A percentile compares a stretch with the other conserved stretches of the same genome.
Evolutionary conservation across 208 protist genomes (phyloP).

Genomic region (Leishmania major): DNA sequence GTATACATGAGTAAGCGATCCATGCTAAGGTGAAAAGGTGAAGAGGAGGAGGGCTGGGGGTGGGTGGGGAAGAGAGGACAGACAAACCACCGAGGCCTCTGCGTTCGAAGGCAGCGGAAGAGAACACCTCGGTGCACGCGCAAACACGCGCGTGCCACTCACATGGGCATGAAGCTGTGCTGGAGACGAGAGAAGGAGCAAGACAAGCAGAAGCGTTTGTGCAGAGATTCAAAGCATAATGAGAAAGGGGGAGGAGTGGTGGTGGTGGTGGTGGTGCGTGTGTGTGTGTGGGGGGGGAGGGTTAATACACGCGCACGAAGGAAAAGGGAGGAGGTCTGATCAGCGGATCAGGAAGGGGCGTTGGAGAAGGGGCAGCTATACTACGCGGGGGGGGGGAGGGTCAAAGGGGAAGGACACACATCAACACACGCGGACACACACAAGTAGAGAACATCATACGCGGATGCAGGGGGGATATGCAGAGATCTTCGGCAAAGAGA

Average conservation of each 20-base stretch:
- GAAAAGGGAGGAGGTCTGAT: constrained; percentile 12
- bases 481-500: background rate
- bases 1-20: background rate
- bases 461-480: background rate
- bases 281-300: background rate
- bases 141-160: background rate
- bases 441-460: background rate
- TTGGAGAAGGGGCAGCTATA: background rate
- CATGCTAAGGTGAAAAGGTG: no score
- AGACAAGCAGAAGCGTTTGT: background rate
- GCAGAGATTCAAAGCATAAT: background rate
- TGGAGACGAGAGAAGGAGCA: background rate
- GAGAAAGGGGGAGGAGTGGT: no score
- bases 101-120: background rate
- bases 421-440: background rate
- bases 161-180: background rate
- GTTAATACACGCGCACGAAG: background rate
- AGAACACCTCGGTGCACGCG: background rate
- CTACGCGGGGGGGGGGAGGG: background rate
- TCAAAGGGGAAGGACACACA: background rate
- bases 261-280: no score
- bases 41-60: background rate
- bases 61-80: background rate
- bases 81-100: constrained; percentile 13
- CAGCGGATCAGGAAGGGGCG: no score